Base-by-base conservation (phyloP, 2,329 filamentous ascomycete genomes). In the Monilinia fructicola region DNA sequence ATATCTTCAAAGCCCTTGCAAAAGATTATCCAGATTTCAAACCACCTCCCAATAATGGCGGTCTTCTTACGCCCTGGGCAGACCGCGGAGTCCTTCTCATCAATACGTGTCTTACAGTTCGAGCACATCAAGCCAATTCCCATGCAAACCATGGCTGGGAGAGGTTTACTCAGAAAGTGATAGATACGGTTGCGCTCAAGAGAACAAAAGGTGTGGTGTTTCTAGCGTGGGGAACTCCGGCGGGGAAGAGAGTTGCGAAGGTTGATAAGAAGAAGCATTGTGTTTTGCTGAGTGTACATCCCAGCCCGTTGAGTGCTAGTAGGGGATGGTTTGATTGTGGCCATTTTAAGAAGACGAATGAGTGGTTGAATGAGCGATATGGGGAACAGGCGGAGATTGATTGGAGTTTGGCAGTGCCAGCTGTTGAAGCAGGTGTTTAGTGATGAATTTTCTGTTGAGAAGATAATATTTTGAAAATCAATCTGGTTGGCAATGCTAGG, bases 31-130 rank as follows among this genome's bases (percentile, higher is more conserved):
- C 94, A 0, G 78, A 82, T 54, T 97, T 97, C 78, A 79, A 82
- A 58, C 79, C 86, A 3, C 95, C 94, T 0, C 86, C 92, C 1
- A 90, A 91, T 68, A 89, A 88, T 48, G 88, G 88, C 53, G 95
- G 95, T 14, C 85, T 96, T 0, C 84, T 99, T 26, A 97, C 89
- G 0, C 92, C 93, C 0, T 99, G 95, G 95, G 94, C 95, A 0
- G 90, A 97, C 72, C 89, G 90, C 61, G 95, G 95, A 59, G 93
- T 99, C 6, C 84, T 99, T 53, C 84, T 99, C 80, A 85, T 99
- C 71, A 99, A 99, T 78, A 96, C 95, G 0, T 97, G 93, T 77
- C 82, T 99, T 65, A 99, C 95, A 0, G 95, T 99, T 23, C 90
- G 92, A 31, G 92, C 92, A 0, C 91, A 96, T 76, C 87, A 96